Conservation (phyloP, 768 basidiomycete species). For the Suillus tomentosus region DNA sequence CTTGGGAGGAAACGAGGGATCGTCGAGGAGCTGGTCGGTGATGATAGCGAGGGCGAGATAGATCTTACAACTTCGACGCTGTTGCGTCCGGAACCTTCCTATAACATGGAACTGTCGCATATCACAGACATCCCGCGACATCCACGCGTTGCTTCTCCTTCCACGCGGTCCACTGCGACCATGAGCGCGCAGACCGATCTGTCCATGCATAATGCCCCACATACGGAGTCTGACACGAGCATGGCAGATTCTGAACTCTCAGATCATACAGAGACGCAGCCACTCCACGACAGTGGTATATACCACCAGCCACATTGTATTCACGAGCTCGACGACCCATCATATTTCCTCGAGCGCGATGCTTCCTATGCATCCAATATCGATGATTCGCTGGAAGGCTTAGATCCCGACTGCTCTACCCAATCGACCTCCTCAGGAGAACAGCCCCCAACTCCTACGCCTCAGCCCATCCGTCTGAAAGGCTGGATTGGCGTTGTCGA, state of each 20-base stretch:
- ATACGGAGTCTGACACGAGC: conserved; percentile 20
- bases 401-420: conserved; percentile 6
- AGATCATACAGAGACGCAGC: neutral
- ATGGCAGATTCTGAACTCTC: conserved; percentile 8
- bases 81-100: conserved; percentile 23
- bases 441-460: conserved; percentile 24
- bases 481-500: conserved; percentile 61
- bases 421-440: conserved; percentile 7
- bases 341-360: conserved; percentile 24
- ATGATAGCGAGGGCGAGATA: conserved; percentile 18
- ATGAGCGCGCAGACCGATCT: conserved; percentile 33
- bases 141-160: conserved; percentile 34
- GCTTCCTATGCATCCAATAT: conserved; percentile 12
- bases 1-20: conserved; percentile 52
- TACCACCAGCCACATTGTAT: conserved; percentile 45
- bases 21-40: conserved; percentile 19
- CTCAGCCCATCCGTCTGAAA: conserved; percentile 43
- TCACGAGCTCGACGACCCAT: conserved; percentile 50
- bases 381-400: conserved; percentile 5
- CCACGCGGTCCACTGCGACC: conserved; percentile 38
- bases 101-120: conserved; percentile 21
- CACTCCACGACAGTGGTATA: conserved; percentile 9
- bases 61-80: conserved; percentile 31
- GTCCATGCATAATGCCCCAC: conserved; percentile 31
- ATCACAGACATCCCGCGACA: conserved; percentile 33